These are phyloP conservation scores for Penicillium hordei DNA, from an alignment of 2,329 filamentous ascomycete genomes.

Conservation along the genomic window DNA sequence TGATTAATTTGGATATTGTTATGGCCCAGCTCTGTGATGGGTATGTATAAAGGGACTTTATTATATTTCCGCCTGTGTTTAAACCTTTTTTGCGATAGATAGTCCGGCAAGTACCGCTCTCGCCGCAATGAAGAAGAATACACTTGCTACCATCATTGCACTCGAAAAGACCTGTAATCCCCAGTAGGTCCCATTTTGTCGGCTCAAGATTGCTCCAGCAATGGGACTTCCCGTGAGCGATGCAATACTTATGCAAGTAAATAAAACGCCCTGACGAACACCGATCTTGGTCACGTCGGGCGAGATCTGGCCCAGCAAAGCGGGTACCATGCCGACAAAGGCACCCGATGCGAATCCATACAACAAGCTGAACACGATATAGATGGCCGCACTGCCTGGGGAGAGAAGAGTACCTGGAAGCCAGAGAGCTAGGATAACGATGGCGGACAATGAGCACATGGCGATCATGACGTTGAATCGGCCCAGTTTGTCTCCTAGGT, in stretches of 20 bases:
- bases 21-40: neutral
- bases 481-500: slow-evolving; percentile 51
- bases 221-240: slow-evolving; percentile 67
- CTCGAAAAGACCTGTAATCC: slow-evolving; percentile 67
- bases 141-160: slow-evolving; percentile 47
- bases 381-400: slow-evolving; percentile 51
- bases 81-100: slow-evolving; percentile 4
- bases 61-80: neutral
- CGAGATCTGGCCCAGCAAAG: slow-evolving; percentile 68
- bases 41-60: neutral
- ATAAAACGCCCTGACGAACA: slow-evolving; percentile 63
- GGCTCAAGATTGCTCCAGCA: slow-evolving; percentile 57
- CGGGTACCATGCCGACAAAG: slow-evolving; percentile 61
- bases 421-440: slow-evolving; percentile 25
- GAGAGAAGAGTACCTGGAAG: slow-evolving; percentile 36
- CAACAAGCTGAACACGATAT: slow-evolving; percentile 62
- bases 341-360: slow-evolving; percentile 69
- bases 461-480: slow-evolving; percentile 7
- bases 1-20: neutral
- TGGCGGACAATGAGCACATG: slow-evolving; percentile 23
- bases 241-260: slow-evolving; percentile 60
- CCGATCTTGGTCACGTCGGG: slow-evolving; percentile 65
- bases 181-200: slow-evolving; percentile 53
- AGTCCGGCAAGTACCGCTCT: slow-evolving; percentile 7
- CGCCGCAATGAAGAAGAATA: slow-evolving; percentile 37